Evolutionary conservation across 495 filamentous ascomycete species (phyloP).

Genomic region (Cryomyces minteri): DNA sequence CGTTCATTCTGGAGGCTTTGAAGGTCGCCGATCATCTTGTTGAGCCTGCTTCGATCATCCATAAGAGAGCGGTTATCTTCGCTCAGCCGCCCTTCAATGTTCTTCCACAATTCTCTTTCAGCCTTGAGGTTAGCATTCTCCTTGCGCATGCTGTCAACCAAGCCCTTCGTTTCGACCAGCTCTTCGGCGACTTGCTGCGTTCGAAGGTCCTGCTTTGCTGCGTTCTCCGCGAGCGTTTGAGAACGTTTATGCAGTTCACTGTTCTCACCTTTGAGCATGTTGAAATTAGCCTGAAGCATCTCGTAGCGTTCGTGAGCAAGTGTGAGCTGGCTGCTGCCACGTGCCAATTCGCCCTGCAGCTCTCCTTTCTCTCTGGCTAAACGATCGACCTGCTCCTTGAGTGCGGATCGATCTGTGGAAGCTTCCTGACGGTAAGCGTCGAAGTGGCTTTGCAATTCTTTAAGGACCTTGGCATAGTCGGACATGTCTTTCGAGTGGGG

Average conservation of each 20-base stretch:
- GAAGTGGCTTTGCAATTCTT: constrained; percentile 76
- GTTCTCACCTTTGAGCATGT: constrained; percentile 67
- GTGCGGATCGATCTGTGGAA: constrained; percentile 50
- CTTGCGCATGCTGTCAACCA: constrained; percentile 71
- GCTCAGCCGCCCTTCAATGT: constrained; percentile 66
- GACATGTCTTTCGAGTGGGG: constrained; percentile 27
- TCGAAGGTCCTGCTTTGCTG: constrained; percentile 72
- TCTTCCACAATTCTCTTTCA: constrained; percentile 81
- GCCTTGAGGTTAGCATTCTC: constrained; percentile 87
- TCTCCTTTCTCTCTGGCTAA: constrained; percentile 64
- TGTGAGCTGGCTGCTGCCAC: constrained; percentile 60
- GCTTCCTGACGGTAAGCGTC: constrained; percentile 80
- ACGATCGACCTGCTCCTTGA: constrained; percentile 75
- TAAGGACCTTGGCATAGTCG: constrained; percentile 51
- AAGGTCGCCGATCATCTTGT: constrained; percentile 56
- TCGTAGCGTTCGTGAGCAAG: constrained; percentile 68
- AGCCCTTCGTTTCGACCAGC: constrained; percentile 62
- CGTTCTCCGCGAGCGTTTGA: constrained; percentile 53
- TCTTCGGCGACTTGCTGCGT: constrained; percentile 90
- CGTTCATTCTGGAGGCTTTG: constrained; percentile 82
- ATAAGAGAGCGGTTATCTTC: constrained; percentile 73
- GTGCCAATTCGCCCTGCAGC: constrained; percentile 60
- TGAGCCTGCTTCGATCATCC: constrained; percentile 66
- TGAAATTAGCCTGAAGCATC: constrained; percentile 77
- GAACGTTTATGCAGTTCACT: constrained; percentile 64